These are phyloP conservation scores for Colletotrichum lentis DNA, from an alignment of 2,329 filamentous ascomycete genomes.

Conservation along the genomic window DNA sequence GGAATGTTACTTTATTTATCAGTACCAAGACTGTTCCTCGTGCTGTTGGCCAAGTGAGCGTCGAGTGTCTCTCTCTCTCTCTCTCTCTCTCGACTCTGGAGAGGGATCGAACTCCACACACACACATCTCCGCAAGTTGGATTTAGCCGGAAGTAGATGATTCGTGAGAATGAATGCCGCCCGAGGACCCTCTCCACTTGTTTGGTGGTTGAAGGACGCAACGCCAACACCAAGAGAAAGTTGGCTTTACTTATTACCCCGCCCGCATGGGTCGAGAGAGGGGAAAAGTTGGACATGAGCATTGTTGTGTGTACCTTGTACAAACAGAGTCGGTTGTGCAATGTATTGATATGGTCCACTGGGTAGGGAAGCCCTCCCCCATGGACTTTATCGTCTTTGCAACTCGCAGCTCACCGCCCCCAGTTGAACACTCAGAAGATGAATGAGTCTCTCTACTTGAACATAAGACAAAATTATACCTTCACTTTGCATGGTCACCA, in stretches of 20 bases:
- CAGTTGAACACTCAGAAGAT: no score
- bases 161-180: slow-evolving; percentile 28
- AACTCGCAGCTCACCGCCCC: background rate
- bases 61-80: no score
- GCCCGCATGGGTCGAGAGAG: slow-evolving; percentile 30
- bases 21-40: background rate
- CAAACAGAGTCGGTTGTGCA: no score
- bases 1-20: slow-evolving; percentile 2
- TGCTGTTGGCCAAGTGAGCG: background rate
- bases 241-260: slow-evolving; percentile 25
- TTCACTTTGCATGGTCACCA: no score
- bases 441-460: no score
- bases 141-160: slow-evolving; percentile 35
- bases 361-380: background rate
- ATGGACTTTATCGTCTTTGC: background rate
- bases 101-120: slow-evolving; percentile 17
- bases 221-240: background rate
- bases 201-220: background rate
- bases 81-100: background rate
- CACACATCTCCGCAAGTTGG: slow-evolving; percentile 31
- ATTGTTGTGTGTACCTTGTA: no score
- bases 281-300: slow-evolving; percentile 15
- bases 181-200: slow-evolving; percentile 29
- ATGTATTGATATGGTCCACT: no score
- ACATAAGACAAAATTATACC: no score